A percentile compares a stretch with the other conserved stretches of the same genome.
These are phyloP conservation scores for Suillus tomentosus DNA, from an alignment of 768 basidiomycete species.

Conservation along the genomic window DNA sequence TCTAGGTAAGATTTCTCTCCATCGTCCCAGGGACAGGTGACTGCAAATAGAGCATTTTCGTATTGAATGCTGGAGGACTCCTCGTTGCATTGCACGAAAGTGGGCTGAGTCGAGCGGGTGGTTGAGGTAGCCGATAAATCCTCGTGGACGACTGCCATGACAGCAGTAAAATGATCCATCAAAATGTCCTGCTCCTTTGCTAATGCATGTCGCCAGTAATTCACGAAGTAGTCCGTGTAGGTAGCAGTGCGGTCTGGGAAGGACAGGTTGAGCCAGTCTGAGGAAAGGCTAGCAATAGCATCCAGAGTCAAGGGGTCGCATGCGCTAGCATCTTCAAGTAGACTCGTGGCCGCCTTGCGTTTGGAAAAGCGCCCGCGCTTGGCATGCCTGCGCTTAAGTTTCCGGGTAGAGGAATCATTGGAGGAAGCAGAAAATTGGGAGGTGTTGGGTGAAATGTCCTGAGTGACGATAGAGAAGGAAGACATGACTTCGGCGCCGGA, in stretches of 20 bases:
- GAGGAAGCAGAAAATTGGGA: not conserved
- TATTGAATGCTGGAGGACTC: not conserved
- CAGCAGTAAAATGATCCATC: not conserved
- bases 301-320: not conserved
- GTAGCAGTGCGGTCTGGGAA: not conserved
- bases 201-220: constrained; percentile 1
- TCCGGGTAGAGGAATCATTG: not conserved
- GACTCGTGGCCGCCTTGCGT: too few relatives aligned
- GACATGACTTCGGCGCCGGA: not conserved
- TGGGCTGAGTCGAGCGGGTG: not conserved
- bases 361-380: not conserved
- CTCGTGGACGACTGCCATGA: not conserved
- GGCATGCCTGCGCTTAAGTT: not conserved
- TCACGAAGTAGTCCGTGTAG: constrained; percentile 2
- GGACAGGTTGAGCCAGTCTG: not conserved
- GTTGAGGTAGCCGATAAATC: not conserved
- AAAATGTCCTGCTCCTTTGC: not conserved
- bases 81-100: not conserved
- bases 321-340: not conserved
- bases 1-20: not conserved
- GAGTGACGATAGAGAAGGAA: not conserved
- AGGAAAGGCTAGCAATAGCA: not conserved
- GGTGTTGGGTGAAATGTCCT: not conserved
- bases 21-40: not conserved
- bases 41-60: not conserved